Evolutionary conservation across 352 stramenopile species (phyloP), one percentile per base, ranked within the genome.

Genomic region (Pythium brachiatum): DNA sequence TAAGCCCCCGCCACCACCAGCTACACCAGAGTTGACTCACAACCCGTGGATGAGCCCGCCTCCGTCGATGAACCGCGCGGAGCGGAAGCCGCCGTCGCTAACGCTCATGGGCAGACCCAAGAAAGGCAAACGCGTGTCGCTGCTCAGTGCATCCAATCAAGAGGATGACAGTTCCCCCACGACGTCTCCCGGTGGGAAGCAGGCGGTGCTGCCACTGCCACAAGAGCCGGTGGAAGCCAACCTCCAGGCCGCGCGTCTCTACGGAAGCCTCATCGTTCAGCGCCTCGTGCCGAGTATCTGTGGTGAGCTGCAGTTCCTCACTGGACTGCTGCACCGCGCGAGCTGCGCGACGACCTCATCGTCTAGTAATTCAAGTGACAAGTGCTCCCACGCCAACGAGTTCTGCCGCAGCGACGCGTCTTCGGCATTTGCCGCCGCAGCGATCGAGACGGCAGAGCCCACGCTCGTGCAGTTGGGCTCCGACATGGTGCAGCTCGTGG

Each of bases 191-290:
- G 18, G 20, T n/a, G 39, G 39, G 7, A 31, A 36, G 6, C 53
- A 26, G 9, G 26, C 34, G 9, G 34, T 48, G 44, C 21, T 26
- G n/a, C 21, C 50, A 7, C 21, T 41, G 50, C 50, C 50, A 23
- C 54, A 31, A 7, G 46, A 61, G 27, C 39, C 54, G 13, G 26
- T 43, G 46, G 48, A 53, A 51, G 32, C 59, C 3, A 88, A 88
- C 46, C 52, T 60, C 0, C 72, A 74, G 20, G 79, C 76, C 0
- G 76, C 79, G 16, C 79, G 75, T 51, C 50, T 88, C 18, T 88
- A 81, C 46, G 79, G 68, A 5, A 83, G 81, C 38, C 43, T 88
- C 8, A 84, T 88, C 59, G 60, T 50, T 23, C 68, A 83, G 31
- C 63, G 73, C 12, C 68, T 85, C 52, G 74, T 78, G 21, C 70